Base-by-base conservation (phyloP, 495 filamentous ascomycete species). In the Talaromyces thailandensis region DNA sequence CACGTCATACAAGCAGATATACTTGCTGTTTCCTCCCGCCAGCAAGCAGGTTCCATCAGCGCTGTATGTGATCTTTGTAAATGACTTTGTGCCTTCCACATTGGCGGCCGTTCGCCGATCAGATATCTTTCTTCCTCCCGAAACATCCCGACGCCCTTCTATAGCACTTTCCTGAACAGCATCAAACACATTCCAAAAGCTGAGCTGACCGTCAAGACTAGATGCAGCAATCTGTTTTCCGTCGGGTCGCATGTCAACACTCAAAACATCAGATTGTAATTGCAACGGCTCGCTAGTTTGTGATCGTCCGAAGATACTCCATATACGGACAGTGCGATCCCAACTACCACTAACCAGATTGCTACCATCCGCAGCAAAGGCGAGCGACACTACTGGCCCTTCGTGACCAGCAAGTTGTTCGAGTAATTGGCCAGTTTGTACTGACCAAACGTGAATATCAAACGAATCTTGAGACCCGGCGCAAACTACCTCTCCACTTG, bases 391-490 rank as follows among this genome's bases (percentile, higher is more conserved):
- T 16, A 98, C 86, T 11, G 95, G 94, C 0, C 93, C 94, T 73
- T 98, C 94, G 66, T 98, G 94, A 8, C 95, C 94, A 8, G 92
- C 81, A 14, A 98, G 81, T 63, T 88, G 87, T 68, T 98, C 94
- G 4, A 98, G 84, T 52, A 98, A 79, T 71, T 98, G 94, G 9
- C 94, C 94, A 4, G 94, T 98, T 71, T 98, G 95, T 18, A 98
- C 94, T 37, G 91, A 96, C 94, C 94, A 98, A 48, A 97, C 87
- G 69, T 98, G 92, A 52, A 98, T 91, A 72, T 98, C 92, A 65
- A 98, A 98, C 23, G 91, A 95, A 71, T 97, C 94, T 12, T 95
- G 80, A 28, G 92, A 96, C 1, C 95, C 94, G 8, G 94, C 94
- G 66, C 93, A 96, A 35, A 98, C 86, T 8, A 98, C 87, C 70